Percentiles rank a stretch among this genome's conserved stretches.
Conservation (phyloP, 257 asterid species). For the Jasminum sambac region DNA sequence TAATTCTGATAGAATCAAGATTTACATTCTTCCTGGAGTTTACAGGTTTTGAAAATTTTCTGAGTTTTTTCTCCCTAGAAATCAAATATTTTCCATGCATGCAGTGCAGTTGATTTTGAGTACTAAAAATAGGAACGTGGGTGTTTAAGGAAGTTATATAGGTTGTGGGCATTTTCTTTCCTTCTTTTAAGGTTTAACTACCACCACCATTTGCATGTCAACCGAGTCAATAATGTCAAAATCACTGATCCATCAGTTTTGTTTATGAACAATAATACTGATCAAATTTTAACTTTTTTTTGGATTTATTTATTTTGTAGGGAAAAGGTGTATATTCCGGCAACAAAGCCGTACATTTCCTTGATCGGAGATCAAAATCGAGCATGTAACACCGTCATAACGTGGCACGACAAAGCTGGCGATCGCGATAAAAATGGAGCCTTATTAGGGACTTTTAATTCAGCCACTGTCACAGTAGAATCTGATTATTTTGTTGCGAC, state of each 20-base stretch:
- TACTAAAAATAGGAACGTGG: conserved; percentile 35
- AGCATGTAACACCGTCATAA: conserved; percentile 44
- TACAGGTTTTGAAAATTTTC: conserved; percentile 56
- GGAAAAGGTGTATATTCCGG: conserved; percentile 70
- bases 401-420: conserved; percentile 76
- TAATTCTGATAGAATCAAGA: conserved; percentile 50
- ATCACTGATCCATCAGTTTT: too few relatives aligned
- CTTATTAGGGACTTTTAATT: conserved; percentile 53
- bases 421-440: conserved; percentile 44
- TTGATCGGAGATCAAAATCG: conserved; percentile 51
- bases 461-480: conserved; percentile 67
- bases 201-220: too few relatives aligned
- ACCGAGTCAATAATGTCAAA: too few relatives aligned
- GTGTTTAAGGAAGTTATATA: conserved; percentile 36
- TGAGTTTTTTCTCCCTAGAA: neutral
- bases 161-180: conserved; percentile 20
- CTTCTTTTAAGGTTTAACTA: neutral
- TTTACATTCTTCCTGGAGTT: conserved; percentile 61
- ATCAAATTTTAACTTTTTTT: too few relatives aligned
- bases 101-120: conserved; percentile 27
- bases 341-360: conserved; percentile 64
- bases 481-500: conserved; percentile 79
- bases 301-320: conserved; percentile 33
- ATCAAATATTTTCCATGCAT: conserved; percentile 26
- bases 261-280: neutral